Base-by-base conservation (phyloP, 2,329 filamentous ascomycete species). In the Xylaria sp. region DNA sequence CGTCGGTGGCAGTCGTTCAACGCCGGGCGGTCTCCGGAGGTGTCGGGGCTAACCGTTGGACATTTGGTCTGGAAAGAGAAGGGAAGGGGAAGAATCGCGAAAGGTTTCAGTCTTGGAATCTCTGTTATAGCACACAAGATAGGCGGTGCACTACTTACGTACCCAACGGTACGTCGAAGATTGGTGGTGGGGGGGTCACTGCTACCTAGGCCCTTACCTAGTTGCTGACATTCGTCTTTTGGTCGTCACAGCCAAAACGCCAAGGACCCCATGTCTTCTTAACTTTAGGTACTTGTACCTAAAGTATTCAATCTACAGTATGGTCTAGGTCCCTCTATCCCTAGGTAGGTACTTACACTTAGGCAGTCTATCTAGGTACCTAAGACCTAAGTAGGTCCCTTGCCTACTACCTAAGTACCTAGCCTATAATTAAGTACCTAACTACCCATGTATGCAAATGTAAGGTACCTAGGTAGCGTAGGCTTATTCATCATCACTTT, bases 181-280 rank as follows among this genome's bases (percentile, higher is more conserved):
- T 19, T 10, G 9, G 25, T 47, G 23, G 41, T 23, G 10, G 59
- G 59, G 59, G 59, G 59, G 11, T 35, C 13, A 35, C 13, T 7
- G 7, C 31, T 35, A 35, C 31, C 7, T 35, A 13, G 7, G 13
- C 31, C 13, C 31, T 7, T 35, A 35, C 7, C 7, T 35, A 35
- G 7, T 48, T 54, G 49, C 49, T 59, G 58, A 57, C 53, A 52
- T 52, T 17, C 47, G 27, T 17, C 15, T 13, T 37, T 29, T 51
- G n/a, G 40, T 52, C 53, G 47, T 53, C 47, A 41, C 53, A 35
- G 40, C n/a, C 47, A n/a, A 53, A 41, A 57, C 52, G 44, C 44
- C 31, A 60, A 40, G 53, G 29, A 29, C 37, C 17, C 19, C n/a
- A n/a, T n/a, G n/a, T n/a, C n/a, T n/a, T n/a, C n/a, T n/a, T n/a